Base-by-base conservation (phyloP, 495 filamentous ascomycete species). In the Talaromyces thailandensis region DNA sequence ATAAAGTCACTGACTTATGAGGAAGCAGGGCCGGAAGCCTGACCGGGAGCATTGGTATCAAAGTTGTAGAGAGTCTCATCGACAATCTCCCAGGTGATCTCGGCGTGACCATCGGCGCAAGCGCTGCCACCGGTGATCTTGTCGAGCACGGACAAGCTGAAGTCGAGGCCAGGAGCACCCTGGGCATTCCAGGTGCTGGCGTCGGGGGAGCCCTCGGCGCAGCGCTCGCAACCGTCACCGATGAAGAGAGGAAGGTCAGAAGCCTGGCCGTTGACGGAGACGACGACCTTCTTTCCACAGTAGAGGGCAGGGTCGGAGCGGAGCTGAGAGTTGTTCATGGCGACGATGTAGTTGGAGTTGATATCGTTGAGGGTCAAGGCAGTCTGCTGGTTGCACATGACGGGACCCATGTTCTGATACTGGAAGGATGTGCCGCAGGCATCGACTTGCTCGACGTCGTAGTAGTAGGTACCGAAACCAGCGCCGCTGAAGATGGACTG, bases 391-490 rank as follows among this genome's bases (percentile, higher is more conserved):
- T 55, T 63, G 55, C 64, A 66, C 64, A 57, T 58, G 24, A 66
- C 58, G 6, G 35, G 48, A 12, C 64, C 64, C 18, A 31, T 24
- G 32, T 66, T 66, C 58, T 64, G 64, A 7, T 51, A 40, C 14
- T 43, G 3, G 56, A 66, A 66, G 14, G 48, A 28, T 35, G 64
- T 64, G n/a, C 62, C 62, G 28, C 64, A 66, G 7, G 58, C 62
- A 24, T 62, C 52, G 6, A 64, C 62, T 7, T 66, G 24, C 23
- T 61, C 26, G 16, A 66, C 48, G 18, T 66, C 64, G 45, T 66
- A 64, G 58, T 66, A 66, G 58, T 66, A 66, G n/a, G 62, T 66
- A 6, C 62, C 62, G 31, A 64, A 66, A 12, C 64, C 64, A 4
- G 59, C 12, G 0, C 64, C 59, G 28, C 59, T 61, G 26, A 29